Conservation (phyloP, 805 yeast species). For the Candida awuae region DNA sequence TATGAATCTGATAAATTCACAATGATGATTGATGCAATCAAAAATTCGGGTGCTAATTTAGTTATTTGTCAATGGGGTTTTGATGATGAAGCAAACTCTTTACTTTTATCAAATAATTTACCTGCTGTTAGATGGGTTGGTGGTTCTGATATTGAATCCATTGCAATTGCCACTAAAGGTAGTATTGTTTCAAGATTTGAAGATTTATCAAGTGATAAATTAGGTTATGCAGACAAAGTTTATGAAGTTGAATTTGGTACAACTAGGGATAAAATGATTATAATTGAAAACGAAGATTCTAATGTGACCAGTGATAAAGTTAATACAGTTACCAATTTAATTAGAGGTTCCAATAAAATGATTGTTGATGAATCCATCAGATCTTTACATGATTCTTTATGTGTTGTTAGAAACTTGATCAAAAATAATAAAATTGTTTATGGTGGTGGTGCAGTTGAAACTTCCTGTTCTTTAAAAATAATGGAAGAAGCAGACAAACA, state of each 20-base stretch:
- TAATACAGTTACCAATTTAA: slow-evolving; percentile 68
- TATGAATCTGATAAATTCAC: slow-evolving; percentile 87
- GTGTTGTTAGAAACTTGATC: slow-evolving; percentile 94
- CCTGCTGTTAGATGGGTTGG: slow-evolving; percentile 99
- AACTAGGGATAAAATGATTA: slow-evolving; percentile 91
- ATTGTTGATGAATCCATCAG: slow-evolving; percentile 95
- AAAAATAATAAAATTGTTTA: slow-evolving; percentile 92
- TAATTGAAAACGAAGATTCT: slow-evolving; percentile 80
- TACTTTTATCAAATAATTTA: slow-evolving; percentile 75
- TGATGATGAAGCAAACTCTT: slow-evolving; percentile 96
- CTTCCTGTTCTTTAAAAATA: slow-evolving; percentile 86
- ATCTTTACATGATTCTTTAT: slow-evolving; percentile 91
- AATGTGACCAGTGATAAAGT: slow-evolving; percentile 38
- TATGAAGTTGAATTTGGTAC: slow-evolving; percentile 93
- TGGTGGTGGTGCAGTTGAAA: slow-evolving; percentile 99
- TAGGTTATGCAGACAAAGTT: slow-evolving; percentile 82
- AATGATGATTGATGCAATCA: slow-evolving; percentile 83
- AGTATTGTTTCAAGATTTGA: slow-evolving; percentile 96
- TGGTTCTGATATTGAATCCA: slow-evolving; percentile 89
- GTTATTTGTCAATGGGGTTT: slow-evolving; percentile 99
- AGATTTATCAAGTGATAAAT: slow-evolving; percentile 71
- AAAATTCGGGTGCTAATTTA: slow-evolving; percentile 86
- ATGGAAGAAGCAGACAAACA: slow-evolving; percentile 87
- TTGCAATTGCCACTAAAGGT: slow-evolving; percentile 97
- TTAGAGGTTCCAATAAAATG: slow-evolving; percentile 96